Conservation (phyloP, 805 yeast genomes). For the Cyberlindnera xishuangbannaensis region DNA sequence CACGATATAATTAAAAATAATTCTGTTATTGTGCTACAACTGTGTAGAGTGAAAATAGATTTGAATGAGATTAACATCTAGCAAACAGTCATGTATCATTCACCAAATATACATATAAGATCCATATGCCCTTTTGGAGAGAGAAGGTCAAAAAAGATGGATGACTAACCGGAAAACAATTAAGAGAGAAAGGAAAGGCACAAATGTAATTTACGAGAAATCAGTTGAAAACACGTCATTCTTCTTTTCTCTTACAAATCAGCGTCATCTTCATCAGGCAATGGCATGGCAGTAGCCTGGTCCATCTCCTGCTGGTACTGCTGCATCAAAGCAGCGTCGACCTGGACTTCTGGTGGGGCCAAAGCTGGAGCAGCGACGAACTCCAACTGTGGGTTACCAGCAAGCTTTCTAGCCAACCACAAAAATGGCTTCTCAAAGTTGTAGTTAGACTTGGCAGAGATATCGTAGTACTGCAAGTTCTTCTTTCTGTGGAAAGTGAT, state of each 20-base stretch:
- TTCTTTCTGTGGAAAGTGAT: conserved; percentile 99
- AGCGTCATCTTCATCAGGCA: conserved; percentile 99
- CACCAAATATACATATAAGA: no score
- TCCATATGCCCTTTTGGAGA: no score
- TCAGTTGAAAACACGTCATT: not conserved
- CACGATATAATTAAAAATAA: no score
- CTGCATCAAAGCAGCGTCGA: conserved; percentile 93
- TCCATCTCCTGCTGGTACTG: conserved; percentile 99
- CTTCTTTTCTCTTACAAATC: conserved; percentile 92
- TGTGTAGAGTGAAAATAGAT: no score
- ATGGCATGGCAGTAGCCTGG: conserved; percentile 98
- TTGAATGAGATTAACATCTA: no score
- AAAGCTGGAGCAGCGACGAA: conserved; percentile 99
- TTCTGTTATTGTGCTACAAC: no score
- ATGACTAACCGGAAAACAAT: no score
- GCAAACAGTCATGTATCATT: no score
- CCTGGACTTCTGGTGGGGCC: conserved; percentile 99
- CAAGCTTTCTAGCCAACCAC: conserved; percentile 99
- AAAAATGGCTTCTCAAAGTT: conserved; percentile 99
- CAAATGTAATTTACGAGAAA: not conserved
- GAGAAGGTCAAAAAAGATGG: no score
- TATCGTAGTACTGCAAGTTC: conserved; percentile 98
- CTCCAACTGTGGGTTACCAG: conserved; percentile 96
- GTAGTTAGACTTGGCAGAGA: conserved; percentile 98
- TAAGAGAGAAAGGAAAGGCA: no score